Conservation (phyloP, 805 yeast species). For the Nakazawaea wickerhamii region DNA sequence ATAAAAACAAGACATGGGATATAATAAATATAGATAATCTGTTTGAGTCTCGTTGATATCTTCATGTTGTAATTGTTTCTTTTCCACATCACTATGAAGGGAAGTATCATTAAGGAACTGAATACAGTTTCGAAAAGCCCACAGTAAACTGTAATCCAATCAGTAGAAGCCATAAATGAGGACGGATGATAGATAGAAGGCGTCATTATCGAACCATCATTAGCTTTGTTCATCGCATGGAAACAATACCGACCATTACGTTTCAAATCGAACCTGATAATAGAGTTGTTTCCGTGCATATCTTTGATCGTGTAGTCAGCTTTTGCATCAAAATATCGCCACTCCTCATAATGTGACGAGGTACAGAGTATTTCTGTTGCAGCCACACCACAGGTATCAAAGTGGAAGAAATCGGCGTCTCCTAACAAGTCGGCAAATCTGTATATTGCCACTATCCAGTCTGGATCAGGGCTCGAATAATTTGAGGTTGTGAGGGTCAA, state of each 20-base stretch:
- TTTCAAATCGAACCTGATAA: background rate
- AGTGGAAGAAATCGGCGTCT: background rate
- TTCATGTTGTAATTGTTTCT: background rate
- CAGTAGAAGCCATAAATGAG: background rate
- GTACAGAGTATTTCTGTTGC: background rate
- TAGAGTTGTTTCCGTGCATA: background rate
- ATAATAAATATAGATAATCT: background rate
- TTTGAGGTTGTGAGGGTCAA: background rate
- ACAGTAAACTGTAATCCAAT: background rate
- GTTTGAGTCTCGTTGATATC: constrained; percentile 1
- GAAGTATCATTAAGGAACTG: background rate
- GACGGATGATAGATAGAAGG: background rate
- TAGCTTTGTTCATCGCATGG: background rate
- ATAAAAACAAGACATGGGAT: background rate
- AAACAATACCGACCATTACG: background rate
- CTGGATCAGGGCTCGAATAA: background rate
- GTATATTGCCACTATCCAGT: background rate
- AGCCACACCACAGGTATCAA: background rate
- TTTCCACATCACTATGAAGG: background rate
- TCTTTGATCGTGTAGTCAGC: background rate
- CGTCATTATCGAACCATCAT: background rate
- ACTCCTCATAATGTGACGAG: background rate
- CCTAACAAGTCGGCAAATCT: background rate
- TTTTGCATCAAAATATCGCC: background rate
- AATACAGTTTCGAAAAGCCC: background rate